Evolutionary conservation across 177 flowering plant species (phyloP).

Genomic region (Telopea speciosissima): DNA sequence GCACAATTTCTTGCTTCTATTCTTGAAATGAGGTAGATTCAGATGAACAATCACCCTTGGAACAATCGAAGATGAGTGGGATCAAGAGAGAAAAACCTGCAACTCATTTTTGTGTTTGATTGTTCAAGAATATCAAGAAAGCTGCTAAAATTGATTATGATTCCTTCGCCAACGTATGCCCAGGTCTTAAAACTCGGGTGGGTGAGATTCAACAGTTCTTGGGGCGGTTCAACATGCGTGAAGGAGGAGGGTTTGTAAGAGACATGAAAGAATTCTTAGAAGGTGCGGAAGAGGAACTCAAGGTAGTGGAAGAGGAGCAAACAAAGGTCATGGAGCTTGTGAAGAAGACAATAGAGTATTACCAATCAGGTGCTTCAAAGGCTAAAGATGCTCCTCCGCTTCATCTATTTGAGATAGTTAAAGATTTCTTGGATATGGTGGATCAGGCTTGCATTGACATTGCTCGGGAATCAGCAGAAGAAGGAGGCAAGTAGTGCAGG

Average conservation of each 20-base stretch:
- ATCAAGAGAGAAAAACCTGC: too few relatives aligned
- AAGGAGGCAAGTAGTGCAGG: slow-evolving; percentile 20
- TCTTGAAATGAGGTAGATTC: too few relatives aligned
- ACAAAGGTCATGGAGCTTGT: slow-evolving; percentile 57
- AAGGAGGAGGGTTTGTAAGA: slow-evolving; percentile 36
- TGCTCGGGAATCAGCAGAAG: slow-evolving; percentile 48
- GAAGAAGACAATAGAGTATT: slow-evolving; percentile 65
- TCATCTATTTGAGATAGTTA: slow-evolving; percentile 65
- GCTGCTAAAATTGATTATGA: too few relatives aligned
- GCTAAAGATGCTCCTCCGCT: slow-evolving; percentile 31
- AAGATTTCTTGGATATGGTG: too few relatives aligned
- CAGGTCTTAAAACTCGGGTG: too few relatives aligned
- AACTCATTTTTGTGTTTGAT: too few relatives aligned
- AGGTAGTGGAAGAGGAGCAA: slow-evolving; percentile 49
- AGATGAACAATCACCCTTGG: too few relatives aligned
- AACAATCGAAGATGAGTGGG: too few relatives aligned
- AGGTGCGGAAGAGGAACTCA: slow-evolving; percentile 55
- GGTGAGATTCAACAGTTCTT: too few relatives aligned
- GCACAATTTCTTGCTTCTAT: too few relatives aligned
- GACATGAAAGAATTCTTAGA: slow-evolving; percentile 62
- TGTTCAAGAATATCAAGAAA: too few relatives aligned
- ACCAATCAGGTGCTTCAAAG: slow-evolving; percentile 55
- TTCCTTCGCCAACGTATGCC: too few relatives aligned
- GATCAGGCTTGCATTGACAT: slow-evolving; percentile 57
- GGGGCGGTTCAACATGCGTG: background rate